Evolutionary conservation across 768 basidiomycete genomes (phyloP).

Genomic region (Nidularia pulvinata): DNA sequence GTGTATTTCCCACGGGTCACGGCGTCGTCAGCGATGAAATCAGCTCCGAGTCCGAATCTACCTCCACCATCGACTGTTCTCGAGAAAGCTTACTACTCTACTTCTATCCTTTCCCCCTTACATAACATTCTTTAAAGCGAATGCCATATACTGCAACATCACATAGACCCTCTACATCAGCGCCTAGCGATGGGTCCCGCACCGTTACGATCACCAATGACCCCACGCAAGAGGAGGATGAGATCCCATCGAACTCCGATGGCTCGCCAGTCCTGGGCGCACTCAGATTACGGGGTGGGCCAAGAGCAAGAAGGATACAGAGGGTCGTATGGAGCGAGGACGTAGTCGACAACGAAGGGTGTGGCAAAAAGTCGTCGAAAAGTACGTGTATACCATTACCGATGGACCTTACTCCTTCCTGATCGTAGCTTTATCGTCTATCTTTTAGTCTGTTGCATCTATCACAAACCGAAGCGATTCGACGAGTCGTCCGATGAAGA

Average conservation of each 20-base stretch:
- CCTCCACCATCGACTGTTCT: too few relatives aligned
- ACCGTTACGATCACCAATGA: slow-evolving; percentile 47
- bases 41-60: too few relatives aligned
- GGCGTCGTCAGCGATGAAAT: too few relatives aligned
- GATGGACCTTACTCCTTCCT: background rate
- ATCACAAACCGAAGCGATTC: slow-evolving; percentile 77
- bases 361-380: slow-evolving; percentile 91
- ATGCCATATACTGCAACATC: too few relatives aligned
- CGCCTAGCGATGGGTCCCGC: slow-evolving; percentile 51
- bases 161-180: slow-evolving; percentile 23
- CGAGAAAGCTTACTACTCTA: too few relatives aligned
- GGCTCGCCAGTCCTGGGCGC: slow-evolving; percentile 37
- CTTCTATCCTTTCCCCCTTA: too few relatives aligned
- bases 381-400: slow-evolving; percentile 49
- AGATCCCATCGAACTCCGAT: slow-evolving; percentile 10
- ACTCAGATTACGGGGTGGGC: slow-evolving; percentile 59
- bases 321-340: slow-evolving; percentile 84
- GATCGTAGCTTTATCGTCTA: background rate
- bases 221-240: slow-evolving; percentile 22
- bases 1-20: too few relatives aligned
- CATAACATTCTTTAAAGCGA: too few relatives aligned
- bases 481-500: slow-evolving; percentile 81
- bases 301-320: slow-evolving; percentile 34
- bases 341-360: slow-evolving; percentile 89
- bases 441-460: slow-evolving; percentile 88